A percentile compares a stretch with the other conserved stretches of the same genome.
Conservation (phyloP, 75 land plant species). For the Pseudotsuga menziesii region DNA sequence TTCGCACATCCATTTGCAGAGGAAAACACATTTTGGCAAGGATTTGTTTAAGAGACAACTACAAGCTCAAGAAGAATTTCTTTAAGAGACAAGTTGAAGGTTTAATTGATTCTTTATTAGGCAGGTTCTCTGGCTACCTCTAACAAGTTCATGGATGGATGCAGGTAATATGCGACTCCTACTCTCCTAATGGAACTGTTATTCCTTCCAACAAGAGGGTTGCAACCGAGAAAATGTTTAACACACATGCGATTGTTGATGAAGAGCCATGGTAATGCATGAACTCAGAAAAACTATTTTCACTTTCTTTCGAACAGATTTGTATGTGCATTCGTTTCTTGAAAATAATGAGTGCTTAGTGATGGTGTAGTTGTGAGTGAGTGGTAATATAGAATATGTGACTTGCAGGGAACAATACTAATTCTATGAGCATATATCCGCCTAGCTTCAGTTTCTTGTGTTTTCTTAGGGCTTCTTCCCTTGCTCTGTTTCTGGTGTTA, state of each 20-base stretch:
- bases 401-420: not conserved
- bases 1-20: conserved; percentile 92
- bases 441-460: not conserved
- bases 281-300: not conserved
- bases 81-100: too few species aligned
- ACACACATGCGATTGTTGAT: conserved; percentile 44
- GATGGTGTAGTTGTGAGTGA: not conserved
- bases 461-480: not conserved
- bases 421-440: not conserved
- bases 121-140: not conserved
- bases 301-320: not conserved
- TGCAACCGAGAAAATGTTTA: conserved; percentile 84
- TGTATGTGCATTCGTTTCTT: not conserved
- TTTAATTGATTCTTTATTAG: not conserved
- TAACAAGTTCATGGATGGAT: conserved; percentile 3
- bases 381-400: not conserved
- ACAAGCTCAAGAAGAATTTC: too few species aligned
- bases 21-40: conserved; percentile 89
- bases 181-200: conserved; percentile 89
- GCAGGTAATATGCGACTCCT: conserved; percentile 83
- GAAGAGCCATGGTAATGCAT: conserved; percentile 74
- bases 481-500: not conserved
- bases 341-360: not conserved
- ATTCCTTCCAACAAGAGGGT: conserved; percentile 92
- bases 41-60: not conserved